A percentile compares a stretch with the other conserved stretches of the same genome.
Evolutionary conservation across 352 stramenopile species (phyloP).

Genomic region (Phytopythium ostracodes): DNA sequence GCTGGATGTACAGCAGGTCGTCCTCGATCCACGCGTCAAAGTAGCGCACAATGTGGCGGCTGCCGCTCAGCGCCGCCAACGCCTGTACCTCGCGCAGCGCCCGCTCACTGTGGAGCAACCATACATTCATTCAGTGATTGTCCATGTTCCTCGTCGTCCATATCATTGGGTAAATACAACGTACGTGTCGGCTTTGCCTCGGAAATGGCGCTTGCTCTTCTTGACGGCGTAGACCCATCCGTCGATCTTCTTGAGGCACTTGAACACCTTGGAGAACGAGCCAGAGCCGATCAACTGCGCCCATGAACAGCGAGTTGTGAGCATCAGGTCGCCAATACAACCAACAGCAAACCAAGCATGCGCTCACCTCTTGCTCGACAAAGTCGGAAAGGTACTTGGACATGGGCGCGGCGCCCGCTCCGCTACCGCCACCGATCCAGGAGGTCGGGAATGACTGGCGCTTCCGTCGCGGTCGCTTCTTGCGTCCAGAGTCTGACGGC

Average conservation of each 20-base stretch:
- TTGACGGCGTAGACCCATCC: conserved; percentile 86
- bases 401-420: conserved; percentile 19
- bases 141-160: neutral
- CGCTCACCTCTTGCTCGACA: conserved; percentile 58
- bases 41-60: conserved; percentile 80
- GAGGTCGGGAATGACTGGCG: conserved; percentile 60
- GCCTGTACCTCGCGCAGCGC: conserved; percentile 80
- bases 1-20: conserved; percentile 85
- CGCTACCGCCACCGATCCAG: conserved; percentile 19
- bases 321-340: neutral
- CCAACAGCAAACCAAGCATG: too few relatives aligned
- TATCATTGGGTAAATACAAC: conserved; percentile 9
- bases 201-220: conserved; percentile 84
- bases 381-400: conserved; percentile 82
- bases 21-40: conserved; percentile 89
- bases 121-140: neutral
- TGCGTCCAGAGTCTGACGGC: conserved; percentile 44
- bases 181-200: conserved; percentile 80
- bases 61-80: conserved; percentile 70
- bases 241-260: conserved; percentile 85
- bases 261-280: conserved; percentile 86
- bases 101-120: conserved; percentile 38
- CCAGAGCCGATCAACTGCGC: conserved; percentile 79
- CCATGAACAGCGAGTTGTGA: neutral
- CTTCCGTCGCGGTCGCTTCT: conserved; percentile 59